Percentiles rank a stretch among this genome's conserved stretches.
Evolutionary conservation across 2,329 filamentous ascomycete genomes (phyloP).

Genomic region (Fusarium xyrophilum): DNA sequence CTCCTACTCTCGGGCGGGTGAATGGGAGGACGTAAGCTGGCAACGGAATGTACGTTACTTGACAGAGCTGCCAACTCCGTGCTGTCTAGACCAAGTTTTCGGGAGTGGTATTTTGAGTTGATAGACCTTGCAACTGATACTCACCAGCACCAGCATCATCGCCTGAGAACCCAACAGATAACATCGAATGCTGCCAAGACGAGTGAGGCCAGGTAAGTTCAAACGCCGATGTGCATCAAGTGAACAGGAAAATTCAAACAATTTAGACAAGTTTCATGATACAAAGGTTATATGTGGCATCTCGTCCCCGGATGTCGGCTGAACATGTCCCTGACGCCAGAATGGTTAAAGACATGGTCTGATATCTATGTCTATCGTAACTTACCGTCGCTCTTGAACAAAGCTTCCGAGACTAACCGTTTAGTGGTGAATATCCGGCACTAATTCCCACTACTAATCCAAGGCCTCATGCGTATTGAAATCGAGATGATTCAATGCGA

Average conservation of each 20-base stretch:
- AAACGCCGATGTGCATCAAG: neutral
- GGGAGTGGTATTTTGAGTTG: neutral
- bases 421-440: neutral
- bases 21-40: neutral
- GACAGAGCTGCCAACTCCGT: neutral
- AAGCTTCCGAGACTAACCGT: constrained; percentile 1
- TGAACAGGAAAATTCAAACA: no score
- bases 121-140: neutral
- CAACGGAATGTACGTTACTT: neutral
- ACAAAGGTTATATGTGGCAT: neutral
- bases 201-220: no score
- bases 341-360: neutral
- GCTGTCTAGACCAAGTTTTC: neutral
- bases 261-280: no score
- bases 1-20: neutral
- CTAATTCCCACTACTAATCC: neutral
- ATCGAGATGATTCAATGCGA: neutral
- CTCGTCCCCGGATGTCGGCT: neutral
- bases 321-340: neutral
- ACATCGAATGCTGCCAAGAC: neutral
- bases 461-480: neutral
- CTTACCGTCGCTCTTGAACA: neutral
- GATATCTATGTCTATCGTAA: neutral
- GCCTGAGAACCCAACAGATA: no score
- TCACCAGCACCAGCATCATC: neutral